Evolutionary conservation across 176 grass and related monocot genomes (phyloP), one percentile per base, ranked within the genome.

Genomic region (Paspalum notatum): DNA sequence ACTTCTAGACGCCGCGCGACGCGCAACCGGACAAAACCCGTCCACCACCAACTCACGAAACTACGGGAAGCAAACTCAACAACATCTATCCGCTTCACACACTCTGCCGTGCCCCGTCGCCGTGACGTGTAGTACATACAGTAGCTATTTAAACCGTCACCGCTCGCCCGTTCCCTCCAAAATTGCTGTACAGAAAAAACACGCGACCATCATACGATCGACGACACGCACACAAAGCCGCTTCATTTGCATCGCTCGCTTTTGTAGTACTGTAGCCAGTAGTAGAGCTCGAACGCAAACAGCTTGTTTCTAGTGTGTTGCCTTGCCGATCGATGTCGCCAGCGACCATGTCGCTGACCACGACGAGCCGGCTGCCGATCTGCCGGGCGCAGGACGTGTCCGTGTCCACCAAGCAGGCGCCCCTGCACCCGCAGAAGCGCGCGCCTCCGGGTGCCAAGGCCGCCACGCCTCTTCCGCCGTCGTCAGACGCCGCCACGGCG

Each of bases 351-450:
- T 92, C 89, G 52, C 85, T 87, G 45, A 66, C 85, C 37, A 76
- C 78, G 14, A 52, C 80, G 82, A 87, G 63, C 87, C 80, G 76
- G 24, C 68, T 82, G 49, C 80, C 73, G 9, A 76, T 98, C 60
- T 88, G 82, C 85, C 84, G 51, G 50, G 90, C 85, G 72, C 83
- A 80, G 40, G 89, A 88, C 62, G 41, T 82, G 50, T 77, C 68
- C 62, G 41, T 82, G 50, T 77, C 68, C 44, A 64, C 37, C 41
- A 94, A 87, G 74, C 76, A 94, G 16, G 12, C 54, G 15, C 56
- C 24, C 7, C 17, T 10, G 8, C 79, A 52, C 7, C 17, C 12
- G 8, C 79, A 52, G 39, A 86, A 74, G 61, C 51, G 56, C 5
- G 17, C 64, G 66, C 20, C 67, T 9, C 17, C 62, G 37, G 50